Conservation (phyloP, 805 yeast genomes). For the Ogataea methanolica region DNA sequence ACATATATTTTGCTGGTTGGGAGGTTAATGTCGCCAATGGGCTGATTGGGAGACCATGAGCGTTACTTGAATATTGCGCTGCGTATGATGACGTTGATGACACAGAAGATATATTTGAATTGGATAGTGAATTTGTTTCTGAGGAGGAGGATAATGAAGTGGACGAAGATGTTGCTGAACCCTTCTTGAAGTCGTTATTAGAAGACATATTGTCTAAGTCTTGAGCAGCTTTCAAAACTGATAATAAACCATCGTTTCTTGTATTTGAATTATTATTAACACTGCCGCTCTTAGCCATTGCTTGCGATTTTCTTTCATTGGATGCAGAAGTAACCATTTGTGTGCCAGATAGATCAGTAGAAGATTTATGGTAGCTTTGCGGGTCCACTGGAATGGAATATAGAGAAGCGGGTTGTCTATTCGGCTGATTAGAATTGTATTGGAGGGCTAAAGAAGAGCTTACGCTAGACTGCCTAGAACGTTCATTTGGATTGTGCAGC, state of each 20-base stretch:
- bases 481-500: too few relatives aligned
- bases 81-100: slow-evolving; percentile 9
- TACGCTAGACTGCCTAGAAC: too few relatives aligned
- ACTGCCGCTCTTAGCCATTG: neutral
- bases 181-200: neutral
- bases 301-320: neutral
- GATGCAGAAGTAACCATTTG: neutral
- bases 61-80: slow-evolving; percentile 3
- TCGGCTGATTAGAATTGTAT: too few relatives aligned
- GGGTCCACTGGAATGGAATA: neutral
- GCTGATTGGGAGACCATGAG: neutral
- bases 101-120: slow-evolving; percentile 4
- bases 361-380: too few relatives aligned
- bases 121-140: neutral
- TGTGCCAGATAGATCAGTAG: neutral
- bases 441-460: too few relatives aligned
- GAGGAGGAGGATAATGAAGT: neutral
- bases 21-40: neutral
- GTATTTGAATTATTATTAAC: neutral
- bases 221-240: slow-evolving; percentile 25
- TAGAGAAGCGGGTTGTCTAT: neutral
- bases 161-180: neutral
- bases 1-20: neutral
- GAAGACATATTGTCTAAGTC: slow-evolving; percentile 9
- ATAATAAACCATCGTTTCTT: slow-evolving; percentile 19